These are phyloP conservation scores for Rhododendron ovatum DNA, from an alignment of 148 eudicot genomes.

Conservation along the genomic window DNA sequence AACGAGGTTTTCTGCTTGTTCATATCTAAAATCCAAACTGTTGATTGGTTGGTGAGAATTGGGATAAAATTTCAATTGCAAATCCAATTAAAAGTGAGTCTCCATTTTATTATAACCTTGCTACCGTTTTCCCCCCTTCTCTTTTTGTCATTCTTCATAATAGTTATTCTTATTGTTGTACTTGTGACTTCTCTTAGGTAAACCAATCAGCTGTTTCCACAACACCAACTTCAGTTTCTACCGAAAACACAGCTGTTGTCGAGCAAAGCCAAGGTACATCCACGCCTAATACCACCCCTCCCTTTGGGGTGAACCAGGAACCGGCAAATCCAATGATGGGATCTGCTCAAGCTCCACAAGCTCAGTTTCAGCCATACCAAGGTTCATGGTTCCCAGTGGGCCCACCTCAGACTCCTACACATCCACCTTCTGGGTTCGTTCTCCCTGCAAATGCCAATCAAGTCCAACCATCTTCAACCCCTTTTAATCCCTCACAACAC, in stretches of 20 bases:
- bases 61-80: not conserved
- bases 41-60: not conserved
- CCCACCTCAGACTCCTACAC: slow-evolving; percentile 22
- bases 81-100: not conserved
- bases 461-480: slow-evolving; percentile 28
- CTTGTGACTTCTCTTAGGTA: slow-evolving; percentile 18
- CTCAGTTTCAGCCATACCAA: slow-evolving; percentile 46
- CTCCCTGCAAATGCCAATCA: slow-evolving; percentile 24
- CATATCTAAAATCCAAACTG: not conserved
- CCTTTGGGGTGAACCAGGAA: slow-evolving; percentile 37
- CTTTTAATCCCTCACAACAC: slow-evolving; percentile 32
- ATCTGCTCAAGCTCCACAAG: slow-evolving; percentile 34
- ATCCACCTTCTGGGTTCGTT: slow-evolving; percentile 23
- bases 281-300: slow-evolving; percentile 16
- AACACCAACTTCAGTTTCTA: slow-evolving; percentile 35
- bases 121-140: not conserved
- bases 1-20: not conserved
- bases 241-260: slow-evolving; percentile 21
- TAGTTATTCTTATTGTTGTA: not conserved
- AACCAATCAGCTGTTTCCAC: slow-evolving; percentile 38
- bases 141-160: not conserved
- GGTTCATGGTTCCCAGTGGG: slow-evolving; percentile 52
- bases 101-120: not conserved
- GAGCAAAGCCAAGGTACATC: slow-evolving; percentile 29
- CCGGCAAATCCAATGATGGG: slow-evolving; percentile 31